Conservation (phyloP, 108 stramenopile species). For the Skeletonema costatum region DNA sequence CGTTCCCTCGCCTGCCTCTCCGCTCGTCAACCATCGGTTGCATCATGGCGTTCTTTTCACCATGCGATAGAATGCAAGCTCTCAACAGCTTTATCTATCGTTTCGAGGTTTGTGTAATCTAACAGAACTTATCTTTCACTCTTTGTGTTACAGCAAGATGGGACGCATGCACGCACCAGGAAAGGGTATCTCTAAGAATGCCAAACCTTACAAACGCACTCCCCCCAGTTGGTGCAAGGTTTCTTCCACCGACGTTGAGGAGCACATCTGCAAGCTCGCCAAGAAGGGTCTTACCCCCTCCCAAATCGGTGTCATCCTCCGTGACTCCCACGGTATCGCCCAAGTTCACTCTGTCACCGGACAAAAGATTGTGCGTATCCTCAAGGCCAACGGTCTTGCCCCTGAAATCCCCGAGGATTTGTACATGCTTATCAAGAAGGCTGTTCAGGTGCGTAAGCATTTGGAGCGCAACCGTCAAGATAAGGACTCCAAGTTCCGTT, state of each 20-base stretch:
- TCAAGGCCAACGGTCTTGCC: conserved; percentile 99
- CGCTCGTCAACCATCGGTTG: not conserved
- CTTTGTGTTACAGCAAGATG: conserved; percentile 57
- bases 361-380: conserved; percentile 98
- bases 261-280: conserved; percentile 98
- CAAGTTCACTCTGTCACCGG: conserved; percentile 98
- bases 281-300: conserved; percentile 99
- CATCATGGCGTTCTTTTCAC: not conserved
- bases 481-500: conserved; percentile 99
- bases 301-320: conserved; percentile 99
- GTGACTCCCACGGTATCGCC: conserved; percentile 97
- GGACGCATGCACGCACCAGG: conserved; percentile 97
- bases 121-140: not conserved
- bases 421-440: conserved; percentile 99
- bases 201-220: conserved; percentile 99
- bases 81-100: not conserved
- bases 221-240: conserved; percentile 98
- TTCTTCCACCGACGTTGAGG: conserved; percentile 91
- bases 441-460: conserved; percentile 99
- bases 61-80: conserved; percentile 2
- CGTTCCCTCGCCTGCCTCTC: not conserved
- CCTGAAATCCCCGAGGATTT: conserved; percentile 99
- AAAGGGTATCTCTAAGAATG: conserved; percentile 99
- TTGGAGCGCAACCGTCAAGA: conserved; percentile 99
- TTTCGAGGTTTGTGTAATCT: conserved; percentile 2